Evolutionary conservation across 2,329 filamentous ascomycete genomes (phyloP), one percentile per base, ranked within the genome.

Genomic region (Pseudogymnoascus sp.): DNA sequence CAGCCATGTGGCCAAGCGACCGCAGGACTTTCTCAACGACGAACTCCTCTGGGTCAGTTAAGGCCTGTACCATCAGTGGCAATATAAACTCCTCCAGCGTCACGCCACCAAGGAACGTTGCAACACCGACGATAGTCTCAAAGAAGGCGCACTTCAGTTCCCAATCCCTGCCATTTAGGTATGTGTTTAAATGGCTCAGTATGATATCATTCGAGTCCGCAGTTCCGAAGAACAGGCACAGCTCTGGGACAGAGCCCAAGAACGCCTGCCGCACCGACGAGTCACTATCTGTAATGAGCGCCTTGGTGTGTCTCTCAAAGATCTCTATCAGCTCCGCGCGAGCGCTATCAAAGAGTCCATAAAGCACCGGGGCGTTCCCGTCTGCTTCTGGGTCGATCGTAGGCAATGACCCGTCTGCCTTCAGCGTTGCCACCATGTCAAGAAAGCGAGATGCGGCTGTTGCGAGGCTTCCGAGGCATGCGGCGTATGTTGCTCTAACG

Each of bases 81-180:
- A 99, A 76, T 65, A 97, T 96, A 68, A 97, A 99, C 67, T 96
- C 91, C 73, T 99, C 94, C 32, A 99, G 76, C 66, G 88, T 95
- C 34, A 87, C 89, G 63, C 89, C 91, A 28, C 94, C 94, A 34
- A 97, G 83, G 67, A 96, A 96, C 1, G 90, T 85, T 3, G 92
- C 90, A 65, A 99, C 92, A 3, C 92, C 93, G 14, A 97, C 90
- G 25, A 97, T 91, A 0, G 91, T 90, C 70, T 96, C 92, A 69
- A 99, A 97, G 71, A 97, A 97, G 2, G 93, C 91, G 68, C 91
- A 97, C 73, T 96, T 97, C 32, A 99, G 77, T 72, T 91, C 91
- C 94, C 94, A 99, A 71, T 99, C 92, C 41, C 88, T 85, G 68
- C 97, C 94, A 67, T 99, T 99, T 7, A 99, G 77, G 69, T 99